phyloP scores from a whole-genome alignment of 805 yeast species.

The Ogataea methylovora region DNA sequence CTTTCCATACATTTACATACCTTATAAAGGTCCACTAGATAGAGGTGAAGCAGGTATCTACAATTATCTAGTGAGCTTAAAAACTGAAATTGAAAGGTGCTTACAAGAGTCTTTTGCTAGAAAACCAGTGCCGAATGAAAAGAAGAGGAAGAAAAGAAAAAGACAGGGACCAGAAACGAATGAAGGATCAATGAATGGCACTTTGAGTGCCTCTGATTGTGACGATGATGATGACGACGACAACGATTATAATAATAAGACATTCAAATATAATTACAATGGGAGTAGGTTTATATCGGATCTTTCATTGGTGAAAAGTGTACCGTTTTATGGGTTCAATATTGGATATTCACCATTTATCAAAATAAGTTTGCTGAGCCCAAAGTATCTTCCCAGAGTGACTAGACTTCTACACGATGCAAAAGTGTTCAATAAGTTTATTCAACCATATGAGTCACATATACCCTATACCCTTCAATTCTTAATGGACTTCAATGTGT shows the following conservation, averaged over 20 bases:
- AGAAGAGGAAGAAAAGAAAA: constrained; percentile 9
- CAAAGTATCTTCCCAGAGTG: constrained; percentile 48
- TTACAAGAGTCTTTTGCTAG: constrained; percentile 32
- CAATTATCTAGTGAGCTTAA: constrained; percentile 32
- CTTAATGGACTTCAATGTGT: constrained; percentile 72
- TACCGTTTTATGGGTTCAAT: constrained; percentile 80
- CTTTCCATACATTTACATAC: constrained; percentile 73
- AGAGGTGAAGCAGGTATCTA: constrained; percentile 15
- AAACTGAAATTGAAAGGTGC: constrained; percentile 34
- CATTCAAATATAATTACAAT: too few relatives aligned
- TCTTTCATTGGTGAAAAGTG: constrained; percentile 60
- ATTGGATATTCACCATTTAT: constrained; percentile 56
- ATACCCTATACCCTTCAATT: constrained; percentile 74
- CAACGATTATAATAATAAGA: too few relatives aligned
- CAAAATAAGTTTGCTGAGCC: constrained; percentile 62
- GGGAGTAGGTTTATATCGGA: constrained; percentile 42
- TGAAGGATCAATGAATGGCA: constrained; percentile 7
- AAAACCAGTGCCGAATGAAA: constrained; percentile 1
- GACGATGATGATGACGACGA: constrained; percentile 6
- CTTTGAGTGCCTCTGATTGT: too few relatives aligned
- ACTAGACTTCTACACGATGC: constrained; percentile 41
- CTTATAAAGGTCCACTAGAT: constrained; percentile 37
- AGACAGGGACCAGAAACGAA: constrained; percentile 7
- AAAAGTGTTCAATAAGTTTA: constrained; percentile 25
- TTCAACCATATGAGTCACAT: constrained; percentile 71